phyloP scores from a whole-genome alignment of 164 flowering plant genomes.

The Piper longum region DNA sequence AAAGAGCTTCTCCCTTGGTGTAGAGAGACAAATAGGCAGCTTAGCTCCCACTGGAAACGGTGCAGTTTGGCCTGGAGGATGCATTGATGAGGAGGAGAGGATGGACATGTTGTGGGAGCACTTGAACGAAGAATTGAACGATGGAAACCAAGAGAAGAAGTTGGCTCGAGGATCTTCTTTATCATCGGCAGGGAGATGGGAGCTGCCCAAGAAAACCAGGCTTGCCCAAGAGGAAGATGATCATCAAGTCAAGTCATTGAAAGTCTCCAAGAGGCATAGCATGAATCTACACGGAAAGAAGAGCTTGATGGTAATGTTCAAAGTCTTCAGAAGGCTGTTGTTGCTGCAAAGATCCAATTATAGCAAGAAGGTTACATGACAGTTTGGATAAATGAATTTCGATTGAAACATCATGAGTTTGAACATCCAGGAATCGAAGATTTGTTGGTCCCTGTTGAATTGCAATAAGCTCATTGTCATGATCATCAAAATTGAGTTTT shows the following conservation, averaged over 20 bases:
- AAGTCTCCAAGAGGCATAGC: not conserved
- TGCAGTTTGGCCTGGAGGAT: not conserved
- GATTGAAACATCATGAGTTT: no score
- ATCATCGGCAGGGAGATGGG: not conserved
- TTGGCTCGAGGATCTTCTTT: not conserved
- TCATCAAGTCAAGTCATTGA: not conserved
- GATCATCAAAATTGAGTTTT: no score
- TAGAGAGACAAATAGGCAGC: not conserved
- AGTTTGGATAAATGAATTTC: not conserved
- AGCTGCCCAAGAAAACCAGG: not conserved
- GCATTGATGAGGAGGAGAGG: constrained; percentile 27
- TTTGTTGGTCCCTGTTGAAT: not conserved
- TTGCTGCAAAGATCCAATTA: not conserved
- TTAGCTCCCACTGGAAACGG: not conserved
- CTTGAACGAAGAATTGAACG: constrained; percentile 31
- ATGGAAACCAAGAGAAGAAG: not conserved
- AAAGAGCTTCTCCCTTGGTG: constrained; percentile 15
- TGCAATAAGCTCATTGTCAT: not conserved
- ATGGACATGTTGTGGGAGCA: constrained; percentile 49
- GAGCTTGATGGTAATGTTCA: not conserved
- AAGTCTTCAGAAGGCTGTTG: not conserved
- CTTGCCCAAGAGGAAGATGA: not conserved
- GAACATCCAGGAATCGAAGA: not conserved
- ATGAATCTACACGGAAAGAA: not conserved
- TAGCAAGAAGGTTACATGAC: not conserved